Percentiles rank a stretch among this genome's conserved stretches.
Evolutionary conservation across 2,329 filamentous ascomycete species (phyloP).

Genomic region (Colletotrichum aenigma): DNA sequence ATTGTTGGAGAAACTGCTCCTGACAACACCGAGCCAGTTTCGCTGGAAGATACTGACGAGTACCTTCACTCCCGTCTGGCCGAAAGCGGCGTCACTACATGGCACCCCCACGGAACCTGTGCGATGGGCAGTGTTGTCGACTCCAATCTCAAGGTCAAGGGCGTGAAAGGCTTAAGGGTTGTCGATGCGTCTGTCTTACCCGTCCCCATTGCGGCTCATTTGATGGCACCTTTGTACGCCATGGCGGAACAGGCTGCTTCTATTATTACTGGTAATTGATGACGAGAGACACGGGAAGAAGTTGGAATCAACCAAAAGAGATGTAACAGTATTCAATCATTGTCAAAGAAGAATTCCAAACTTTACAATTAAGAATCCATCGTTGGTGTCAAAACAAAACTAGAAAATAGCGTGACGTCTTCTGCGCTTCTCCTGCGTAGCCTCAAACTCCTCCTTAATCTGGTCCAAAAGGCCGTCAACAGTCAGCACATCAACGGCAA

Average conservation of each 20-base stretch:
- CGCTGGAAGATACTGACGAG: background rate
- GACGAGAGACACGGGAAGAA: background rate
- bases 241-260: conserved; percentile 64
- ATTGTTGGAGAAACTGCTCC: background rate
- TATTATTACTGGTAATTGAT: conserved; percentile 41
- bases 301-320: background rate
- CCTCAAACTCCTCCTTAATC: conserved; percentile 41
- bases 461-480: conserved; percentile 43
- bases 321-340: background rate
- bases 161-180: conserved; percentile 37
- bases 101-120: conserved; percentile 29
- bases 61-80: background rate
- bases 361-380: background rate
- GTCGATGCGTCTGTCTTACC: conserved; percentile 36
- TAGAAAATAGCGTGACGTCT: background rate
- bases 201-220: conserved; percentile 50
- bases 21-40: background rate
- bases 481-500: conserved; percentile 50
- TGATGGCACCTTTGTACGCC: conserved; percentile 57
- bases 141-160: conserved; percentile 37
- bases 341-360: background rate
- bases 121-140: conserved; percentile 36
- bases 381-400: background rate
- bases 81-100: background rate
- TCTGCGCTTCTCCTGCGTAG: conserved; percentile 27